Conservation (phyloP, 2,329 filamentous ascomycete genomes). For the Chrysosporium queenslandicum region DNA sequence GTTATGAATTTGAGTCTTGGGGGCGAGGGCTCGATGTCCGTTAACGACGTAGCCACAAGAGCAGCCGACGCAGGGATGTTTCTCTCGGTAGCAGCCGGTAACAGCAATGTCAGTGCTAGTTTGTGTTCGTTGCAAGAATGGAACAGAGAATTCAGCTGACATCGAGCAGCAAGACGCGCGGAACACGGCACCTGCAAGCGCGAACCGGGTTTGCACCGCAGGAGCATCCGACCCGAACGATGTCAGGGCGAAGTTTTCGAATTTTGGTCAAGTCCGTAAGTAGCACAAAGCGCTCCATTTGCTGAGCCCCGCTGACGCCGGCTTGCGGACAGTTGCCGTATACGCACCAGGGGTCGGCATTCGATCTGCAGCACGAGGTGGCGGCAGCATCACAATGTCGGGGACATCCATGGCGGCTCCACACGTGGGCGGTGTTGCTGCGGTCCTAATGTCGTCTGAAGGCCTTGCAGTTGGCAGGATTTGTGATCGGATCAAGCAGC, state of each 20-base stretch:
- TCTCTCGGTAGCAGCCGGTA: conserved; percentile 35
- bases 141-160: conserved; percentile 12
- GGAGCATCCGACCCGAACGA: conserved; percentile 31
- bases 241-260: conserved; percentile 31
- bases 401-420: conserved; percentile 32
- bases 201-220: conserved; percentile 31
- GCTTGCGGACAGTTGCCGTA: conserved; percentile 37
- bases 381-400: conserved; percentile 37
- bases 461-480: conserved; percentile 38
- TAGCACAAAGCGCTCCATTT: background rate
- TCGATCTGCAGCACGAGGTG: conserved; percentile 41
- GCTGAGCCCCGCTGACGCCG: background rate
- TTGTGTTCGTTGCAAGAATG: background rate
- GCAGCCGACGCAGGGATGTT: conserved; percentile 32
- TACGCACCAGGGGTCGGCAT: conserved; percentile 49
- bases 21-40: conserved; percentile 20
- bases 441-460: conserved; percentile 45
- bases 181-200: conserved; percentile 31
- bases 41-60: conserved; percentile 31
- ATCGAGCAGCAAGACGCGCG: conserved; percentile 18
- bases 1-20: conserved; percentile 28
- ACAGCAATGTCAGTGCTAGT: conserved; percentile 16
- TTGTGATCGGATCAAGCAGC: conserved; percentile 39
- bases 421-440: conserved; percentile 45
- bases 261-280: conserved; percentile 31